Evolutionary conservation across 306 rosid genomes (phyloP), one percentile per base, ranked within the genome.

Genomic region (Ormosia emarginata): DNA sequence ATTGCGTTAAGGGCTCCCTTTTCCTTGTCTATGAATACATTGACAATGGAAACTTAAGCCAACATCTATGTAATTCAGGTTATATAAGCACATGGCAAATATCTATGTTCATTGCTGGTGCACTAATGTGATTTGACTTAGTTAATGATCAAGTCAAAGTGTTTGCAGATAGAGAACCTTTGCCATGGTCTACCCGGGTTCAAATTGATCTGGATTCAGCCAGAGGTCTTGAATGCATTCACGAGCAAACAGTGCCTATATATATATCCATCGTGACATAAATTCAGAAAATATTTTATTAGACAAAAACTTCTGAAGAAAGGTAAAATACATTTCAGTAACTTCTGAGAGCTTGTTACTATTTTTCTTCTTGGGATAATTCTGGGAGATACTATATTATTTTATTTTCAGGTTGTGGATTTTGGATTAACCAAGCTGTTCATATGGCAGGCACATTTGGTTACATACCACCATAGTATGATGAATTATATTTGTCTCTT

Each of bases 381-480:
- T 71, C 12, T 47, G 24, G 67, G 66, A 24, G 63, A 30, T 55
- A 44, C 12, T 29, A 11, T 61, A 46, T 50, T 59, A 32, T 79
- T 84, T 40, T 39, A 12, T 81, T 10, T 80, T 17, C 82, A 95
- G 98, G 97, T 95, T 86, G 98, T 97, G 56, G 99, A 90, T 81
- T 95, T 93, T 80, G 98, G 98, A 72, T 86, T 93, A 67, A 87
- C 99, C 32, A 95, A 93, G 87, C 85, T 95, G 78, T 2, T 7
- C 91, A 87, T 58, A 91, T 89, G 53, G 94, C 89, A 62, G 99
- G 99, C 63, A 95, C 99, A 80, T 95, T 95, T 74, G 98, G 98
- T 80, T 95, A 95, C 84, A 95, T 95, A 97, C 97, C 99, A 30
- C 98, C 99, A 0, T 98, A 95, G 99, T 93, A 90, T 73, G 97